Evolutionary conservation across 495 filamentous ascomycete species (phyloP), one percentile per base, ranked within the genome.

Genomic region (Xylaria longipes): DNA sequence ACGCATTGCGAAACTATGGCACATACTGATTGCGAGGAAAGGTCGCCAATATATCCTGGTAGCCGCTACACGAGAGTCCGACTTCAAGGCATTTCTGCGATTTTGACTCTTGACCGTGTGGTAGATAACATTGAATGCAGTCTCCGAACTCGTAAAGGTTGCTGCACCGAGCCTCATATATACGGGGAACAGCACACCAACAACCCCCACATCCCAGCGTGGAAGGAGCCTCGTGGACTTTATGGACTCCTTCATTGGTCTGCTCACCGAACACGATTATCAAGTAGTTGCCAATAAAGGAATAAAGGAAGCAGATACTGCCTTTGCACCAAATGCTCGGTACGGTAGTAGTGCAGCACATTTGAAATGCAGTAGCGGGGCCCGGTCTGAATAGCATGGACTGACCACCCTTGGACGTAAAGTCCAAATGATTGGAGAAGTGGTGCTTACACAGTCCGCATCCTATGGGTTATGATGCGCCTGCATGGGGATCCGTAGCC

Each of bases 401-500:
- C 46, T 50, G n/a, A 20, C 46, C n/a, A 12, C 46, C 6, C n/a
- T n/a, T n/a, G 6, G 46, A 25, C 11, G 22, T 5, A 25, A 22
- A 25, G 52, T 27, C 2, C 14, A 2, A 2, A 14, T 8, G 29
- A 58, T 58, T 58, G 54, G 54, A 58, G 3, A 29, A 35, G 35
- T 33, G 54, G 54, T 56, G 54, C 31, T 31, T 58, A 58, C n/a
- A 58, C 3, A 12, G 12, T 7, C 27, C 22, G 12, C n/a, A 22
- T 22, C 46, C 22, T 4, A 45, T 29, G 25, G 0, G 31, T 4
- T 17, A n/a, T 33, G 22, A 25, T 29, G 25, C n/a, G n/a, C n/a
- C n/a, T n/a, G n/a, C 56, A 33, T 22, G 57, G 57, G 57, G 57
- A 22, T 60, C 57, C 52, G 57, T 39, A 37, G 29, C 15, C 56